Conservation (phyloP, 2,329 filamentous ascomycete species). For the Bipolaris victoriae region DNA sequence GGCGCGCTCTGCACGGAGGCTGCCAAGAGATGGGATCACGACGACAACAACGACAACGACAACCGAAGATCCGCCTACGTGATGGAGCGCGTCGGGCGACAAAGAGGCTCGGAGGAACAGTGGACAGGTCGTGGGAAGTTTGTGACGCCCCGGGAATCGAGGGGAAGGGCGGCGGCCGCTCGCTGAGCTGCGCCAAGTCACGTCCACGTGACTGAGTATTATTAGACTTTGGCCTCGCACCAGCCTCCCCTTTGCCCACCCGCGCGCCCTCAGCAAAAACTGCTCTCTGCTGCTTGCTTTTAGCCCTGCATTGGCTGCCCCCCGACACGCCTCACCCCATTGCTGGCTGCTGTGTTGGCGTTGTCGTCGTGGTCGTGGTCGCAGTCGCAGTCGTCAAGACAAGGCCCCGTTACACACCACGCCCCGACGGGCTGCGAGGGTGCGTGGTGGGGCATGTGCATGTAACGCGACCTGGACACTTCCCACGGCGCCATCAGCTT, state of each 20-base stretch:
- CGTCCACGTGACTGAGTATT: conserved; percentile 20
- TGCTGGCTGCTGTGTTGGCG: not conserved
- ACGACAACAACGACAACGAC: conserved; percentile 6
- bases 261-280: not conserved
- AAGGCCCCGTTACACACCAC: not conserved
- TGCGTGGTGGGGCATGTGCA: conserved; percentile 9
- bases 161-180: conserved; percentile 17
- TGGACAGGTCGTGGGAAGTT: conserved; percentile 8
- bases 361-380: too few relatives aligned
- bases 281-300: conserved; percentile 6
- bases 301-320: not conserved
- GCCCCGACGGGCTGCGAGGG: not conserved
- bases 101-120: not conserved
- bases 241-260: conserved; percentile 14
- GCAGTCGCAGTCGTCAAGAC: too few relatives aligned
- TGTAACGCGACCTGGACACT: conserved; percentile 12
- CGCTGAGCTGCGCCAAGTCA: conserved; percentile 19
- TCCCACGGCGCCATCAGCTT: not conserved
- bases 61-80: conserved; percentile 1
- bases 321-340: not conserved
- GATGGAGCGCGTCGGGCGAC: conserved; percentile 11
- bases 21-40: conserved; percentile 16
- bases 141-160: conserved; percentile 6
- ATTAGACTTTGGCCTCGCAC: conserved; percentile 16
- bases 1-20: conserved; percentile 14